phyloP scores from a whole-genome alignment of 192 early-diverging fungal species.

The Coemansia sp. region DNA sequence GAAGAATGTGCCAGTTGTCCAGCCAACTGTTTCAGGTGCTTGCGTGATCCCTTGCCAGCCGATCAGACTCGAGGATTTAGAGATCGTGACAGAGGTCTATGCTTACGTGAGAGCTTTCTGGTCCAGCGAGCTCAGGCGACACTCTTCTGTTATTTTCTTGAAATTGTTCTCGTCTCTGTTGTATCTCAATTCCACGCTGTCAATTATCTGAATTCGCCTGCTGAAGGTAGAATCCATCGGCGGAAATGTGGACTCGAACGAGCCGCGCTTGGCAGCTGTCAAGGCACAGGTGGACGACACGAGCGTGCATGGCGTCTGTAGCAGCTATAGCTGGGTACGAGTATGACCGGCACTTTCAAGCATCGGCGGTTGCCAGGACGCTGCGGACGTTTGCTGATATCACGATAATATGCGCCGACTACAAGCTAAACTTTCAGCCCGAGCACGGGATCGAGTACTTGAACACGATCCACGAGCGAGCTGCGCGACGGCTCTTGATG shows the following conservation, averaged over 20 bases:
- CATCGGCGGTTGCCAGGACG: conserved; percentile 44
- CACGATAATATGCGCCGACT: conserved; percentile 58
- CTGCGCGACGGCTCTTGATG: conserved; percentile 71
- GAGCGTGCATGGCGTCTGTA: conserved; percentile 9
- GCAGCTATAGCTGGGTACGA: conserved; percentile 17
- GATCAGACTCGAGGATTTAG: too few species aligned
- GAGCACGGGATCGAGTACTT: conserved; percentile 58
- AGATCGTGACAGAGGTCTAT: too few species aligned
- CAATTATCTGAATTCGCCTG: not conserved
- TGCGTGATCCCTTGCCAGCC: too few species aligned
- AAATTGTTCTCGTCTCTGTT: too few species aligned
- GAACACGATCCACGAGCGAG: conserved; percentile 71
- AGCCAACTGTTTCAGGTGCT: too few species aligned
- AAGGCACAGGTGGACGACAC: not conserved
- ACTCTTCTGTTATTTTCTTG: too few species aligned
- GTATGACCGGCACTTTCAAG: conserved; percentile 48
- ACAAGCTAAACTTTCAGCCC: conserved; percentile 83
- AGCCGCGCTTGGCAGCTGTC: not conserved
- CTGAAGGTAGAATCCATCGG: not conserved
- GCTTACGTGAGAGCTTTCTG: too few species aligned
- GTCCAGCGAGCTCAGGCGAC: too few species aligned
- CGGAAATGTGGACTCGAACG: not conserved
- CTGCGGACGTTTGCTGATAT: conserved; percentile 41
- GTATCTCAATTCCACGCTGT: not conserved
- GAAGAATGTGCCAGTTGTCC: too few species aligned